phyloP scores from a whole-genome alignment of 2,329 filamentous ascomycete genomes.

The Tolypocladium capitatum region DNA sequence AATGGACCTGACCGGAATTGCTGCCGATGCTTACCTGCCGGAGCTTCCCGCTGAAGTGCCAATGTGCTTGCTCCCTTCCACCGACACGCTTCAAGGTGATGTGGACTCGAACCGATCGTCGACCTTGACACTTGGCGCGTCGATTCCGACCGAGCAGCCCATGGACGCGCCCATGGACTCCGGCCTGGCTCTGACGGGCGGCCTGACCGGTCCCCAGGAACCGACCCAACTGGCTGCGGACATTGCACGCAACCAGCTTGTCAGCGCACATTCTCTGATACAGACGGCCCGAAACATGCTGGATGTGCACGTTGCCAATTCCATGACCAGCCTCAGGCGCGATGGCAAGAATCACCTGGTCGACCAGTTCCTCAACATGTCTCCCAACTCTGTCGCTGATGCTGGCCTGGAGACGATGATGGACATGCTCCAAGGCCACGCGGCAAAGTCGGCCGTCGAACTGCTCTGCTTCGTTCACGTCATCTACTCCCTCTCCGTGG shows the following conservation, averaged over 20 bases:
- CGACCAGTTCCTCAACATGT: constrained; percentile 24
- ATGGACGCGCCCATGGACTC: background rate
- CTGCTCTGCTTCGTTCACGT: constrained; percentile 39
- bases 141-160: background rate
- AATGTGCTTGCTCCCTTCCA: constrained; percentile 4
- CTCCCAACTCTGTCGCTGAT: constrained; percentile 23
- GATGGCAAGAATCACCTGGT: constrained; percentile 28
- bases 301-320: constrained; percentile 30
- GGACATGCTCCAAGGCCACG: constrained; percentile 24
- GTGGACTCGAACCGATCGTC: background rate
- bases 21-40: constrained; percentile 18
- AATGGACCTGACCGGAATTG: background rate
- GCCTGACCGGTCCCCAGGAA: constrained; percentile 3
- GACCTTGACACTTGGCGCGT: background rate
- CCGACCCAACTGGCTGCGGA: constrained; percentile 7
- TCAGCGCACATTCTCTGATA: constrained; percentile 22
- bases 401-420: constrained; percentile 29
- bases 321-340: constrained; percentile 27
- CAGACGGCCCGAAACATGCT: constrained; percentile 30
- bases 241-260: constrained; percentile 13
- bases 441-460: constrained; percentile 25
- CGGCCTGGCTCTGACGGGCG: background rate
- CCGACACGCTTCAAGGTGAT: background rate
- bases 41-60: constrained; percentile 32
- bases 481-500: constrained; percentile 35